Base-by-base conservation (phyloP, 2,329 filamentous ascomycete species). In the Fusarium sp. region DNA sequence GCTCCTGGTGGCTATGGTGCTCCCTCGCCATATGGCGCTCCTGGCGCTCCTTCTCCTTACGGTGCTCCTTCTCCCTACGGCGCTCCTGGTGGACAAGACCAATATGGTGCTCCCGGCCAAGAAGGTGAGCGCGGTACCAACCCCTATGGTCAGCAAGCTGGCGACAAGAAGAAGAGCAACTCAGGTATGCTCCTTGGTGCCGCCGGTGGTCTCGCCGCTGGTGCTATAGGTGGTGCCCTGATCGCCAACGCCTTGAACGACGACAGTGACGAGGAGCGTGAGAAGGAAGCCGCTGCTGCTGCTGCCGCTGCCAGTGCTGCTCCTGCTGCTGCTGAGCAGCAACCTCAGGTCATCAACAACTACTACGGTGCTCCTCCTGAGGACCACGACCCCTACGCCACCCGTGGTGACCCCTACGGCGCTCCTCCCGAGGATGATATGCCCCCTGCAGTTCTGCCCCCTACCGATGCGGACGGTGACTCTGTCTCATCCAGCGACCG, bases 151-250 rank as follows among this genome's bases (percentile, higher is more conserved):
- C 49, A 73, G 34, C 34, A 37, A 37, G 34, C 34, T 37, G 74
- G 71, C 30, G 58, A 75, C n/a, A 59, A 75, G 68, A 78, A 83
- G 69, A 80, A 81, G 73, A 79, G 79, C 42, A 83, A 82, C 69
- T 86, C 84, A 22, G 86, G 85, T 73, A 83, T 89, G 76, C 79
- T 90, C 46, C 82, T 88, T 24, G 88, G 84, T 45, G 89, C 86
- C 53, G 86, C 85, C 12, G 89, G 83, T 37, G 90, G 89, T 78
- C 75, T 90, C 22, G 88, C 86, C 2, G 79, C 85, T 14, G 87
- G 88, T 70, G 85, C 83, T 57, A 76, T 88, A 41, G 89, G 86
- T 25, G 88, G 88, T 53, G 89, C 87, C 5, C 74, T 88, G 47
- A 81, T 91, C 56, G 85, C 84, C 45, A 83, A 90, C 73, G 87